phyloP scores from a whole-genome alignment of 2,329 filamentous ascomycete species.

The Alternaria angustiovoidea region DNA sequence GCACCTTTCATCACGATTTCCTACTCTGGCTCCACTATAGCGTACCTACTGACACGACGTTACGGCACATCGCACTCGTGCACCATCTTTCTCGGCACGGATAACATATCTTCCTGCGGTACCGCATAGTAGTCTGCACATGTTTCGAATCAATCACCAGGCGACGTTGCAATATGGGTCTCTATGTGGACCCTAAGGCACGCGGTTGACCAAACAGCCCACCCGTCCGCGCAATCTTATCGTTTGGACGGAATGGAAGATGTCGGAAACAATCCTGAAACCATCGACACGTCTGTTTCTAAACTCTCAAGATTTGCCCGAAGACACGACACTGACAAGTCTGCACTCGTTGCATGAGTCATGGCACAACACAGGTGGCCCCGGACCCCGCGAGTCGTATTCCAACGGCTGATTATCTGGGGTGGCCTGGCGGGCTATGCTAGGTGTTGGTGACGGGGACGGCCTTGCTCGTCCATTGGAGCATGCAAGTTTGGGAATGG shows the following conservation, averaged over 20 bases:
- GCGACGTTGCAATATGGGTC: slow-evolving; percentile 1
- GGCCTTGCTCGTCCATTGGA: background rate
- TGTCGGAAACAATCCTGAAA: background rate
- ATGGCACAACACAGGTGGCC: background rate
- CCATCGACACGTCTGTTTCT: background rate
- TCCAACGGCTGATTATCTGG: slow-evolving; percentile 1
- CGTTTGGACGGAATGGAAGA: background rate
- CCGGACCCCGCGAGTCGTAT: slow-evolving; percentile 7
- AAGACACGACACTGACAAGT: background rate
- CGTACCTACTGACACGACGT: background rate
- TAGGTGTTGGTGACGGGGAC: slow-evolving; percentile 38
- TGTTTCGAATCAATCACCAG: slow-evolving; percentile 1
- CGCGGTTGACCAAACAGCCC: background rate
- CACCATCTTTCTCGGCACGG: background rate
- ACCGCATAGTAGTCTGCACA: background rate
- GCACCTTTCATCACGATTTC: background rate
- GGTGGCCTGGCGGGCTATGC: slow-evolving; percentile 8
- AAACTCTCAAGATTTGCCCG: slow-evolving; percentile 1
- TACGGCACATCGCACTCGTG: background rate
- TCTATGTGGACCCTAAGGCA: background rate
- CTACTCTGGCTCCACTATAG: background rate
- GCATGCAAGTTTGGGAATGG: background rate
- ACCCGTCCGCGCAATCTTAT: background rate
- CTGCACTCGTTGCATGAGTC: background rate
- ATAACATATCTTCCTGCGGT: background rate